Evolutionary conservation across 805 yeast genomes (phyloP).

Genomic region (Candida ipomoeae): DNA sequence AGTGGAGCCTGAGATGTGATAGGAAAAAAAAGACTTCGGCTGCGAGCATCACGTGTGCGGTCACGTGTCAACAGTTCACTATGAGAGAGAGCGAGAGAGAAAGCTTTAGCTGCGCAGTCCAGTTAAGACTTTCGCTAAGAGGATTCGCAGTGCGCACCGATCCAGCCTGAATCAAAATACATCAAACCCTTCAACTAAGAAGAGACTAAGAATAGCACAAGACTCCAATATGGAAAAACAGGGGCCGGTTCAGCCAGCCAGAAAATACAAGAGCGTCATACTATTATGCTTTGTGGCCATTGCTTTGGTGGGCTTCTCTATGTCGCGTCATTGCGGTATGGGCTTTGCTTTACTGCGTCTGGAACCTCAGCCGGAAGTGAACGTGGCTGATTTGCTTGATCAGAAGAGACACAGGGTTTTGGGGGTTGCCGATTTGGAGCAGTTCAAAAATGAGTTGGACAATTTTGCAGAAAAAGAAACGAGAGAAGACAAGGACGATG

Average conservation of each 20-base stretch:
- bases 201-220: not conserved
- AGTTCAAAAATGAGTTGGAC: not conserved
- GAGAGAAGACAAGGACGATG: slow-evolving; percentile 1
- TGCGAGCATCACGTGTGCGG: slow-evolving; percentile 1
- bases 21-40: slow-evolving; percentile 2
- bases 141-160: not conserved
- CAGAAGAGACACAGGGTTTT: not conserved
- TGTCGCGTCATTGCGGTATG: slow-evolving; percentile 1
- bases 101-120: too few species aligned
- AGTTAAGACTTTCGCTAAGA: too few species aligned
- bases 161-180: slow-evolving; percentile 4
- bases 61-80: not conserved
- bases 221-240: not conserved
- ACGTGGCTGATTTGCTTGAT: not conserved
- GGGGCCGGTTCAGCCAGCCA: not conserved
- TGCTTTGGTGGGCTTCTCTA: not conserved
- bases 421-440: not conserved
- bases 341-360: not conserved
- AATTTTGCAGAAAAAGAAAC: not conserved
- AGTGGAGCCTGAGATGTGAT: slow-evolving; percentile 1
- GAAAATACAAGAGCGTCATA: not conserved
- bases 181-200: not conserved
- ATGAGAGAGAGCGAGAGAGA: not conserved
- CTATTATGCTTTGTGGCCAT: not conserved
- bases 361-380: not conserved